A percentile compares a stretch with the other conserved stretches of the same genome.
phyloP scores from a whole-genome alignment of 306 rosid species.

The Biancaea sappan region DNA sequence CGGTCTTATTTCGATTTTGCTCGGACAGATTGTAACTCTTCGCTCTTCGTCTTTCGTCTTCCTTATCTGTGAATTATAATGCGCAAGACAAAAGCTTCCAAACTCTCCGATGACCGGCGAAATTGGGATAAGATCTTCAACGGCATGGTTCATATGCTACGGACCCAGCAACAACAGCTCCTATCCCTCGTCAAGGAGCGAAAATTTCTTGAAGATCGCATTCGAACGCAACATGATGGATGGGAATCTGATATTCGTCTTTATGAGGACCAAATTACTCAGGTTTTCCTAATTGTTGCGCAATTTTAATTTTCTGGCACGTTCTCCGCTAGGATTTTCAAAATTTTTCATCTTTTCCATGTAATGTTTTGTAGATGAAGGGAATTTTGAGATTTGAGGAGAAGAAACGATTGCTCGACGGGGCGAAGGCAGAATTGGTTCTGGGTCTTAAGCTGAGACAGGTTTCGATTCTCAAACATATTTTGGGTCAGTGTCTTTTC shows the following conservation, averaged over 20 bases:
- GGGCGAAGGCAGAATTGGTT: conserved; percentile 49
- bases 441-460: conserved; percentile 61
- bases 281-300: conserved; percentile 32
- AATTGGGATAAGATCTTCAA: conserved; percentile 68
- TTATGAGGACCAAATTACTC: conserved; percentile 45
- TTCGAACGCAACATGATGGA: conserved; percentile 56
- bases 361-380: conserved; percentile 51
- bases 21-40: conserved; percentile 1
- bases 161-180: conserved; percentile 65
- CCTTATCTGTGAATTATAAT: conserved; percentile 35
- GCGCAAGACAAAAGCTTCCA: conserved; percentile 38
- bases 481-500: conserved; percentile 56
- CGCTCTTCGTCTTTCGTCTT: not conserved
- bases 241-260: conserved; percentile 60
- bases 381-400: conserved; percentile 47
- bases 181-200: conserved; percentile 55
- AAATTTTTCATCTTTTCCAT: not conserved
- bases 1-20: not conserved
- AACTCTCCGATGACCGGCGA: conserved; percentile 30
- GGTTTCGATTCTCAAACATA: conserved; percentile 41
- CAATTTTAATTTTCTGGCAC: not conserved
- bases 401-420: conserved; percentile 48
- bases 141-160: conserved; percentile 56
- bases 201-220: conserved; percentile 57
- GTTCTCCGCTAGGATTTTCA: conserved; percentile 24